Percentiles rank a stretch among this genome's conserved stretches.
Conservation (phyloP, 768 basidiomycete species). For the Lepiota subincarnata region DNA sequence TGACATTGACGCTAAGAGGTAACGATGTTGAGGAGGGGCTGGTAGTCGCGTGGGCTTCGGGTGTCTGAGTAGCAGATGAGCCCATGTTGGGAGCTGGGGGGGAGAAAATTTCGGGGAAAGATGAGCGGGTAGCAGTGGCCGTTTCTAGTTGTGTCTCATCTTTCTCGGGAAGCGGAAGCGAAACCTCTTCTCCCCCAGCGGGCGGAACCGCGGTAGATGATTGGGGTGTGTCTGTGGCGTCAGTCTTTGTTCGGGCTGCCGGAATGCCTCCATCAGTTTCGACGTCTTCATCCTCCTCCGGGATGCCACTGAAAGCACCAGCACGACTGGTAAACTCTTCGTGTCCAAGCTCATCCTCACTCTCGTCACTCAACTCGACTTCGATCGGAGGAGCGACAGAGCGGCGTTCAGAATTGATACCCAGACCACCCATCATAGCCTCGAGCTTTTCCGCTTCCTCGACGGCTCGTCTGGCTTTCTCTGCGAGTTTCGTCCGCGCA, state of each 20-base stretch:
- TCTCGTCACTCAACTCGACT: constrained; percentile 76
- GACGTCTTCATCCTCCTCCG: constrained; percentile 66
- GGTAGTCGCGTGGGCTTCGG: neutral
- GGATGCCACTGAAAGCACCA: constrained; percentile 41
- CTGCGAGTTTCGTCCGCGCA: constrained; percentile 63
- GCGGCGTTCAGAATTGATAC: constrained; percentile 22
- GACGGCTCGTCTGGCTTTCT: constrained; percentile 60
- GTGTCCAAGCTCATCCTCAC: constrained; percentile 57
- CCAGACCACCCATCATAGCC: constrained; percentile 30
- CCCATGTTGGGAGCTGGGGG: neutral
- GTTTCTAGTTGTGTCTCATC: constrained; percentile 30
- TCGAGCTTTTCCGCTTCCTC: constrained; percentile 52
- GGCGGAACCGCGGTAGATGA: neutral
- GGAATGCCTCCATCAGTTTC: constrained; percentile 1
- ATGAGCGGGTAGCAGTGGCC: constrained; percentile 26
- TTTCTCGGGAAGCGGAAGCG: constrained; percentile 23
- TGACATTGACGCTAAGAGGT: neutral
- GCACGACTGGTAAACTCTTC: constrained; percentile 35
- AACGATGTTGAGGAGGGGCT: neutral
- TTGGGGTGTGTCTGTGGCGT: neutral
- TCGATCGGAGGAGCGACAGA: constrained; percentile 57
- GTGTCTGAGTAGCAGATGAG: neutral
- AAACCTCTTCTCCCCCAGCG: constrained; percentile 12
- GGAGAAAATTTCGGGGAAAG: too few species aligned
- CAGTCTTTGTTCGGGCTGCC: neutral